Evolutionary conservation across 2,329 filamentous ascomycete genomes (phyloP).

Genomic region (Calonectria pseudoreteaudii): DNA sequence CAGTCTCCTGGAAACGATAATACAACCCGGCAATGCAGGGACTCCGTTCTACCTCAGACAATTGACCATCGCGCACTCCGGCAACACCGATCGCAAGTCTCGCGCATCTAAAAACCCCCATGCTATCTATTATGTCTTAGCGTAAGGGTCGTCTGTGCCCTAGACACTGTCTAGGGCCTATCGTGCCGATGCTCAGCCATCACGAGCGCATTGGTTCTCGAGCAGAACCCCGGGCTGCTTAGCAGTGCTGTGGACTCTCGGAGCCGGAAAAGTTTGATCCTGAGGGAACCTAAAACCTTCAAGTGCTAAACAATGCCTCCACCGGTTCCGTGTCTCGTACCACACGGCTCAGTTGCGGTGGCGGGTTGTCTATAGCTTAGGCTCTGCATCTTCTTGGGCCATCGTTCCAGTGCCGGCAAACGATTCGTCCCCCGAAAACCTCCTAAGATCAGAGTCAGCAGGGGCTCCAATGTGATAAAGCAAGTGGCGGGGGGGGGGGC

Average conservation of each 20-base stretch:
- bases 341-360: conserved; percentile 13
- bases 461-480: conserved; percentile 22
- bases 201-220: conserved; percentile 14
- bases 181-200: conserved; percentile 19
- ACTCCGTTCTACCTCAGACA: not conserved
- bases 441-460: conserved; percentile 45
- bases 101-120: not conserved
- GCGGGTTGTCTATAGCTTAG: conserved; percentile 45
- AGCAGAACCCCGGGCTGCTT: not conserved
- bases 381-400: conserved; percentile 43
- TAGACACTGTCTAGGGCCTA: conserved; percentile 29
- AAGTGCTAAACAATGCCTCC: not conserved
- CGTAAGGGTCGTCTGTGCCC: conserved; percentile 25
- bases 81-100: not conserved
- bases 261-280: not conserved
- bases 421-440: conserved; percentile 68
- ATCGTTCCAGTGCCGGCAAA: conserved; percentile 58
- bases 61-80: not conserved
- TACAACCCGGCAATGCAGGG: not conserved
- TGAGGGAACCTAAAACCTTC: conserved; percentile 3
- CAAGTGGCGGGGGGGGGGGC: conserved; percentile 17
- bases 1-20: not conserved
- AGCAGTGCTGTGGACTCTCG: not conserved
- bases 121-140: not conserved
- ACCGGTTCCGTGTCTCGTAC: conserved; percentile 8